Evolutionary conservation across 2,329 filamentous ascomycete species (phyloP).

Genomic region (Eutypella sp.): DNA sequence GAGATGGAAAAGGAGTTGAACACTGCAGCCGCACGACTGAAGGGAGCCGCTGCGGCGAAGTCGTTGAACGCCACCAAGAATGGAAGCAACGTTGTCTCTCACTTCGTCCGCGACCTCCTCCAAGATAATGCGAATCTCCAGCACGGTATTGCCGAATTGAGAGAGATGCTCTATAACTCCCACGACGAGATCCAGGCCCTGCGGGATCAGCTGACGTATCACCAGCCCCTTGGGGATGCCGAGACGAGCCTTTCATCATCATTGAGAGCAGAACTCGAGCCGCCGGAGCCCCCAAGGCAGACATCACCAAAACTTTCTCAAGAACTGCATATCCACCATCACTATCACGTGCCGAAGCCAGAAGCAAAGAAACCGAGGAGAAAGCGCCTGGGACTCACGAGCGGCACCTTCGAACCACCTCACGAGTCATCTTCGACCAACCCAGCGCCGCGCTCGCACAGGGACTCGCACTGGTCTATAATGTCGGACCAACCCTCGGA

Average conservation of each 20-base stretch:
- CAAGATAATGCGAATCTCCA: conserved; percentile 95
- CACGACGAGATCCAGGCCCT: conserved; percentile 91
- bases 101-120: conserved; percentile 92
- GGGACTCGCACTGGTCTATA: conserved; percentile 58
- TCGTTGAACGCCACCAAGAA: conserved; percentile 55
- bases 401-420: conserved; percentile 58
- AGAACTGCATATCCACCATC: conserved; percentile 89
- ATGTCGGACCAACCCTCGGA: conserved; percentile 59
- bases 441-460: conserved; percentile 38
- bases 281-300: conserved; percentile 33
- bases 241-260: conserved; percentile 42
- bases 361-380: conserved; percentile 64
- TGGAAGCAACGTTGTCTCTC: conserved; percentile 73
- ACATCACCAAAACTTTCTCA: conserved; percentile 49
- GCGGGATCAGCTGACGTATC: conserved; percentile 72
- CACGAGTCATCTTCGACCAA: conserved; percentile 35
- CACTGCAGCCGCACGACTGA: conserved; percentile 72
- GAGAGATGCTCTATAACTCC: conserved; percentile 84
- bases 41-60: conserved; percentile 70
- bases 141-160: conserved; percentile 82
- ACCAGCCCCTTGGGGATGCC: conserved; percentile 60
- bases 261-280: conserved; percentile 67
- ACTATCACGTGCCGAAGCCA: conserved; percentile 71
- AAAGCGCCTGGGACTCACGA: conserved; percentile 60
- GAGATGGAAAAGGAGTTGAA: conserved; percentile 78